A percentile compares a stretch with the other conserved stretches of the same genome.
These are phyloP conservation scores for Hypoxylon sp. DNA, from an alignment of 2,329 filamentous ascomycete species.

Conservation along the genomic window DNA sequence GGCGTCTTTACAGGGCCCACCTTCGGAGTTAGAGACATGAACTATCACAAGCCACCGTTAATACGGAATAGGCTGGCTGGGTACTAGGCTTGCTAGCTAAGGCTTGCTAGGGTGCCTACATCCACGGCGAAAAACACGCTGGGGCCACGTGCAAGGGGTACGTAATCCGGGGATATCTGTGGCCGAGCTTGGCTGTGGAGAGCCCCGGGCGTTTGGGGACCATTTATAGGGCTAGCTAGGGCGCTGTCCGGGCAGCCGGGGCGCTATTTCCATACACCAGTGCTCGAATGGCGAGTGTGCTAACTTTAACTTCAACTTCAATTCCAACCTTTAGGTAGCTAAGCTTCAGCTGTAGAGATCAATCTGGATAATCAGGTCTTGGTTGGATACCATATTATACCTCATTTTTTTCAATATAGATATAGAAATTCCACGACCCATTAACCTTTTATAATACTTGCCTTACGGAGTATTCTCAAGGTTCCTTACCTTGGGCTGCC, in stretches of 20 bases:
- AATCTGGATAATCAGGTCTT: not conserved
- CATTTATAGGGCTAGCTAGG: not conserved
- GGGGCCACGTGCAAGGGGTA: constrained; percentile 14
- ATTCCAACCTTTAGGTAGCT: no score
- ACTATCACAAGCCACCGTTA: not conserved
- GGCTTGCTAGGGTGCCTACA: constrained; percentile 16
- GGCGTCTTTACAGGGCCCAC: constrained; percentile 16
- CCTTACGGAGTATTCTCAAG: no score
- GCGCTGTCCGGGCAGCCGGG: no score
- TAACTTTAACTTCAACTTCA: not conserved
- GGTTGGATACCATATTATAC: no score
- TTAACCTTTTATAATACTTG: no score
- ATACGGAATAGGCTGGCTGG: constrained; percentile 4
- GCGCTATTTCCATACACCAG: not conserved
- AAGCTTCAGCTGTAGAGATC: not conserved
- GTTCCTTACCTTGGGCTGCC: no score
- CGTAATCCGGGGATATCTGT: constrained; percentile 39
- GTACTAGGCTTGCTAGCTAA: no score
- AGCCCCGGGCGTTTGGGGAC: not conserved
- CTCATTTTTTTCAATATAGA: no score
- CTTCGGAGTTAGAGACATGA: constrained; percentile 16
- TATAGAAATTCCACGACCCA: no score
- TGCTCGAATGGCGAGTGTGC: not conserved
- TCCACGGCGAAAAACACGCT: not conserved
- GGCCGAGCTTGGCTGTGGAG: constrained; percentile 26